Conservation (phyloP, 208 protist genomes). For the Acanthamoeba culbertsoni region DNA sequence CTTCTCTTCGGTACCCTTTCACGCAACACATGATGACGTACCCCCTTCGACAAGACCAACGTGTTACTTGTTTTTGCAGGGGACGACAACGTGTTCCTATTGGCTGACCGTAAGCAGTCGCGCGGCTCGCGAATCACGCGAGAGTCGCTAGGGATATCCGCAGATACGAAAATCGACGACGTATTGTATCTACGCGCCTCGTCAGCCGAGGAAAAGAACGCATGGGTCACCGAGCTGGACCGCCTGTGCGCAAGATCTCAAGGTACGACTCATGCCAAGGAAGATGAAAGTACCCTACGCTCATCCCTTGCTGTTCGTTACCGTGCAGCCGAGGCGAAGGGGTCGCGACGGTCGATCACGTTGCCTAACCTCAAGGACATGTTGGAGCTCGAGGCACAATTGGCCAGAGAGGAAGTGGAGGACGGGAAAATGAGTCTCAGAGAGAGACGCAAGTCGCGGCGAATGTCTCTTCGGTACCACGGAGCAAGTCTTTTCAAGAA, state of each 20-base stretch:
- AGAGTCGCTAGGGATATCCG: background rate
- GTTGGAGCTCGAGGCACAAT: background rate
- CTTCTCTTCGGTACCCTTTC: background rate
- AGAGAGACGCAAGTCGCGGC: background rate
- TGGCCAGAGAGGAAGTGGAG: background rate
- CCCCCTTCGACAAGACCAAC: background rate
- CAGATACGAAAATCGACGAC: background rate
- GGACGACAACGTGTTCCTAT: background rate
- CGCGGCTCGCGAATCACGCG: background rate
- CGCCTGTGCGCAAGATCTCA: background rate
- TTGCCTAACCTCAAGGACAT: conserved; percentile 32
- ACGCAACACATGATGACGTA: background rate
- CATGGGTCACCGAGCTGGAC: background rate
- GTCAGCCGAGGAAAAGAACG: background rate
- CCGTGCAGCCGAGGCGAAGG: background rate
- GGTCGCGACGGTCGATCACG: background rate
- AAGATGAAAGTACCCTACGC: background rate
- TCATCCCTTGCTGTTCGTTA: background rate
- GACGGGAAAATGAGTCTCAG: background rate
- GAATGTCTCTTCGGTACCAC: background rate
- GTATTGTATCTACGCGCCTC: conserved; percentile 5
- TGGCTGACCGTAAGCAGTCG: background rate
- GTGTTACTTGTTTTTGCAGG: background rate
- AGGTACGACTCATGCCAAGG: background rate
- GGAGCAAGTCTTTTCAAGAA: background rate